phyloP scores from a whole-genome alignment of 208 protist genomes.

The Borovskyia barvae region DNA sequence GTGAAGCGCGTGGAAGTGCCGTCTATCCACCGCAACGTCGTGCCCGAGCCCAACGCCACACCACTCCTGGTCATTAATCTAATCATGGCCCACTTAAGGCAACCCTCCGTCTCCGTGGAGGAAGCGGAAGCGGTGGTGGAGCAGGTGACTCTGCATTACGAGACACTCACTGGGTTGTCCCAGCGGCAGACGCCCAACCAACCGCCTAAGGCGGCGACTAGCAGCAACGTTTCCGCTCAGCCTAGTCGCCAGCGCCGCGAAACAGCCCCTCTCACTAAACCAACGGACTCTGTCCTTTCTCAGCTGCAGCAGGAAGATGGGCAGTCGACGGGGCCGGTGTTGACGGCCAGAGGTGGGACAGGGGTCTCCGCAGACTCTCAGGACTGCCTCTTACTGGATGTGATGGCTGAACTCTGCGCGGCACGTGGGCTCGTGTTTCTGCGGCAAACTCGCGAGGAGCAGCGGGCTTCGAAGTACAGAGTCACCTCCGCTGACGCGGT shows the following conservation, averaged over 20 bases:
- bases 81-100: conserved; percentile 42
- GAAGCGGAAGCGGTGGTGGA: conserved; percentile 34
- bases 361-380: conserved; percentile 31
- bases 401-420: conserved; percentile 38
- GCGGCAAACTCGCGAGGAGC: conserved; percentile 27
- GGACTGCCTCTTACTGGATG: conserved; percentile 51
- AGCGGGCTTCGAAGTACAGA: conserved; percentile 27
- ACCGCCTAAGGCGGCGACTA: neutral
- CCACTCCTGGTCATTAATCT: conserved; percentile 57
- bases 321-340: neutral
- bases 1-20: conserved; percentile 10
- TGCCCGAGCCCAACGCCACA: conserved; percentile 53
- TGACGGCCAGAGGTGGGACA: too few relatives aligned
- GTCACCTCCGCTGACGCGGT: conserved; percentile 40
- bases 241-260: neutral
- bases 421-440: conserved; percentile 32
- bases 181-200: neutral
- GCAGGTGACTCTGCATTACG: conserved; percentile 24
- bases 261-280: too few relatives aligned
- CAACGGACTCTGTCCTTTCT: conserved; percentile 16
- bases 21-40: conserved; percentile 28
- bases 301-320: conserved; percentile 11
- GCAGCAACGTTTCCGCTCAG: neutral
- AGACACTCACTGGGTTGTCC: conserved; percentile 25
- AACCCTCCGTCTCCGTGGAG: conserved; percentile 10